These are phyloP conservation scores for Dipodascus albidus DNA, from an alignment of 805 yeast species.

Conservation along the genomic window DNA sequence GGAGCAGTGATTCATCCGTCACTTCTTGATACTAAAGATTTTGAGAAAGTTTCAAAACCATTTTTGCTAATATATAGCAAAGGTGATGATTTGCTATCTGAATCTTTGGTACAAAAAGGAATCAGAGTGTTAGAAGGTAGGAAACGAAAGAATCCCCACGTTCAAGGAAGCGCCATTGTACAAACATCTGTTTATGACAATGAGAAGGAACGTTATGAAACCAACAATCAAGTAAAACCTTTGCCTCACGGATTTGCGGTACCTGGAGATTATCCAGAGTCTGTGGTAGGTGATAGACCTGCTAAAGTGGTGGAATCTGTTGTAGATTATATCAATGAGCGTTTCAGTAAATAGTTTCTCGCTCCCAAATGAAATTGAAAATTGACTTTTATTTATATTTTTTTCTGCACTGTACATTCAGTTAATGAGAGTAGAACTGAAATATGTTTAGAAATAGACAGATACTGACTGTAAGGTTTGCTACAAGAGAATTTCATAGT, in stretches of 20 bases:
- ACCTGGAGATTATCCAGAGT: conserved; percentile 29
- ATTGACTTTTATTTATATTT: not conserved
- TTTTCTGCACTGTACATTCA: not conserved
- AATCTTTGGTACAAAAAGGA: conserved; percentile 13
- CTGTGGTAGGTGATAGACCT: conserved; percentile 25
- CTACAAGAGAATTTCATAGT: not conserved
- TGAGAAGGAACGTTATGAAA: conserved; percentile 8
- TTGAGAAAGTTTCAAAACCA: conserved; percentile 19
- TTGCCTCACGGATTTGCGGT: conserved; percentile 33
- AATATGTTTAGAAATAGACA: not conserved
- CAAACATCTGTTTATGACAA: conserved; percentile 12
- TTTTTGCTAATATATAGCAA: conserved; percentile 17
- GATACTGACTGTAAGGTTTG: not conserved
- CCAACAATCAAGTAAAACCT: conserved; percentile 14
- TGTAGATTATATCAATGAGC: not conserved
- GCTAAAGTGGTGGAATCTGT: conserved; percentile 14
- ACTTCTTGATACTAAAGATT: conserved; percentile 18
- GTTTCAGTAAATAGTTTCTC: not conserved
- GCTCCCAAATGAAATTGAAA: not conserved
- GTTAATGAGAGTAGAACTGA: not conserved
- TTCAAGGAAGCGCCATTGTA: conserved; percentile 10
- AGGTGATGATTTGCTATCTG: conserved; percentile 21
- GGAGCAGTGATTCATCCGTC: conserved; percentile 24
- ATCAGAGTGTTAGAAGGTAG: conserved; percentile 10
- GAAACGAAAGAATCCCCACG: conserved; percentile 2